Evolutionary conservation across 2,329 filamentous ascomycete species (phyloP).

Genomic region (Aspergillus fischeri): DNA sequence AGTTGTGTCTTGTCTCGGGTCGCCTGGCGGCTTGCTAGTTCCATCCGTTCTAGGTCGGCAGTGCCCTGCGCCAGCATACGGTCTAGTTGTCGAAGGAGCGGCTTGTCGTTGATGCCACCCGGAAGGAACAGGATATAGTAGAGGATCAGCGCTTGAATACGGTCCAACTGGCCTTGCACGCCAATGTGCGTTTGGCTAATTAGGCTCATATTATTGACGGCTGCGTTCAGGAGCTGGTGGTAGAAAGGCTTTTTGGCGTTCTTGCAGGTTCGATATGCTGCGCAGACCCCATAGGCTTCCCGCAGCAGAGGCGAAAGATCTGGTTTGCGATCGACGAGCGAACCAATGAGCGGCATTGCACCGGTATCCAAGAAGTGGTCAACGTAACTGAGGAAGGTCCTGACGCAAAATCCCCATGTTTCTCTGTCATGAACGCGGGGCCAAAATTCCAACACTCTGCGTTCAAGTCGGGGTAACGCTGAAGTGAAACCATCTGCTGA

Average conservation of each 20-base stretch:
- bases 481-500: neutral
- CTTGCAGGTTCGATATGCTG: neutral
- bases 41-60: neutral
- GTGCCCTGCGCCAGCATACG: neutral
- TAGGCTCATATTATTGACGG: neutral
- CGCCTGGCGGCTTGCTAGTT: neutral
- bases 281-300: constrained; percentile 2
- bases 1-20: neutral
- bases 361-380: neutral
- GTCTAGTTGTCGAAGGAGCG: neutral
- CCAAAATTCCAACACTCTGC: constrained; percentile 3
- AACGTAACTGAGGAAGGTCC: neutral
- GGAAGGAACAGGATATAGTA: neutral
- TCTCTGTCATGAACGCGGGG: constrained; percentile 1
- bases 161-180: neutral
- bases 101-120: neutral
- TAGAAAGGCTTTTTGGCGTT: neutral
- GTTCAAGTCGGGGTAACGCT: neutral
- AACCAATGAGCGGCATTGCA: neutral
- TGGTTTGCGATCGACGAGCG: neutral
- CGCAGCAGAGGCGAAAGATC: neutral
- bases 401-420: constrained; percentile 2
- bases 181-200: neutral
- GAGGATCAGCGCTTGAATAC: neutral
- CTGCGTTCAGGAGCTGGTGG: neutral